phyloP scores from a whole-genome alignment of 2,329 filamentous ascomycete species.

The Aureobasidium sp. region DNA sequence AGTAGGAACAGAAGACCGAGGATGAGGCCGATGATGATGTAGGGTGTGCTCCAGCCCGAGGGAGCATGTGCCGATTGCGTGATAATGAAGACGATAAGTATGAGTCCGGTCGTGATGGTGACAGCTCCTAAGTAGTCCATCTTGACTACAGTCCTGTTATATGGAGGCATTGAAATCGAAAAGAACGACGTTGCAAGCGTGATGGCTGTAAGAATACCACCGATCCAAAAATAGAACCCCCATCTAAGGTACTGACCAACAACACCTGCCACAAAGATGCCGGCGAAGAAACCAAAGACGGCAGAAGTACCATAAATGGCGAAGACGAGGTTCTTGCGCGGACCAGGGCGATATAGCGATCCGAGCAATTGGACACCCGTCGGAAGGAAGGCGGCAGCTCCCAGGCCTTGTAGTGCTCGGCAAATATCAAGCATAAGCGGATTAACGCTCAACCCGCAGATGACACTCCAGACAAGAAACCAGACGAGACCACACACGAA shows the following conservation, averaged over 20 bases:
- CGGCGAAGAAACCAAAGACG: constrained; percentile 63
- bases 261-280: constrained; percentile 72
- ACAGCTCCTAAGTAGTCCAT: constrained; percentile 77
- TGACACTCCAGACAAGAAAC: constrained; percentile 35
- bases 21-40: constrained; percentile 72
- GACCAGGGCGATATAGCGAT: constrained; percentile 38
- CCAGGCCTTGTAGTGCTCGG: constrained; percentile 40
- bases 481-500: constrained; percentile 66
- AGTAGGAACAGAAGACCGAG: constrained; percentile 67
- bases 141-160: too few species aligned
- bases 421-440: constrained; percentile 40
- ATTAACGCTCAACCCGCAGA: constrained; percentile 37
- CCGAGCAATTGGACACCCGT: constrained; percentile 37
- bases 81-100: constrained; percentile 78
- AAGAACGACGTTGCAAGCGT: too few species aligned
- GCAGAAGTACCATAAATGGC: constrained; percentile 56
- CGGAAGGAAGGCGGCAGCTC: constrained; percentile 39
- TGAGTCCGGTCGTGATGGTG: constrained; percentile 69
- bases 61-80: constrained; percentile 77
- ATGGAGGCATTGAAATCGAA: too few species aligned
- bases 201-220: too few species aligned
- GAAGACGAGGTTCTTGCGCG: constrained; percentile 41
- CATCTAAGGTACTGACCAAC: constrained; percentile 61
- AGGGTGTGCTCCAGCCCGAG: constrained; percentile 76
- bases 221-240: constrained; percentile 76